Percentiles rank a stretch among this genome's conserved stretches.
phyloP scores from a whole-genome alignment of 2,329 filamentous ascomycete species.

The Fusarium sp. region DNA sequence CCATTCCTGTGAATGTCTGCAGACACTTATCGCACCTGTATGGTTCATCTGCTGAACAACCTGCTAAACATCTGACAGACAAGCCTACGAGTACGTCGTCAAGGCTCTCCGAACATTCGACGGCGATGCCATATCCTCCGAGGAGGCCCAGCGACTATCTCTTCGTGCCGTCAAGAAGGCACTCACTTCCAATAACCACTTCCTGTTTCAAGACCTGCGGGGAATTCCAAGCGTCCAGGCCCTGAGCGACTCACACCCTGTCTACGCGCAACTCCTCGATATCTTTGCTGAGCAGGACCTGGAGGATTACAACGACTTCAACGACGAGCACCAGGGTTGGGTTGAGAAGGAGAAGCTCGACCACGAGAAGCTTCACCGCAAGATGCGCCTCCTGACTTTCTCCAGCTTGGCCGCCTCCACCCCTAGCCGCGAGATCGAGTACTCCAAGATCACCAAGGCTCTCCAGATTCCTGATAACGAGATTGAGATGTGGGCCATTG shows the following conservation, averaged over 20 bases:
- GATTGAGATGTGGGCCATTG: constrained; percentile 98
- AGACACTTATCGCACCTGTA: neutral
- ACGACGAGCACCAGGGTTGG: constrained; percentile 88
- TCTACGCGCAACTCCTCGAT: constrained; percentile 91
- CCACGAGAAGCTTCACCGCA: constrained; percentile 80
- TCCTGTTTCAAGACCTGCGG: constrained; percentile 82
- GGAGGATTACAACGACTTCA: constrained; percentile 95
- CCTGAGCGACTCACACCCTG: constrained; percentile 81
- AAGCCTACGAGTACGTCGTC: constrained; percentile 72
- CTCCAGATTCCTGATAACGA: constrained; percentile 84
- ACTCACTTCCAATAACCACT: constrained; percentile 63
- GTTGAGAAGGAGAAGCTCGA: constrained; percentile 79
- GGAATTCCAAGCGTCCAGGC: constrained; percentile 85
- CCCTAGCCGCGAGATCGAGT: constrained; percentile 86
- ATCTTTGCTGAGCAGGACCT: constrained; percentile 94
- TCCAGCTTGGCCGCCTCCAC: constrained; percentile 86
- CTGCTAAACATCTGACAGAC: constrained; percentile 48
- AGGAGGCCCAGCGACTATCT: constrained; percentile 68
- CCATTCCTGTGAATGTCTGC: neutral
- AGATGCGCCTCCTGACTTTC: constrained; percentile 95
- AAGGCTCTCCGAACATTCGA: constrained; percentile 70
- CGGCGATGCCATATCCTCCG: constrained; percentile 62
- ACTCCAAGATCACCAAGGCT: constrained; percentile 82
- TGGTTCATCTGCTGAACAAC: neutral
- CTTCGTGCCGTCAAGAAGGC: constrained; percentile 64